Evolutionary conservation across 179 eudicot genomes (phyloP).

Genomic region (Monotropa hypopitys): DNA sequence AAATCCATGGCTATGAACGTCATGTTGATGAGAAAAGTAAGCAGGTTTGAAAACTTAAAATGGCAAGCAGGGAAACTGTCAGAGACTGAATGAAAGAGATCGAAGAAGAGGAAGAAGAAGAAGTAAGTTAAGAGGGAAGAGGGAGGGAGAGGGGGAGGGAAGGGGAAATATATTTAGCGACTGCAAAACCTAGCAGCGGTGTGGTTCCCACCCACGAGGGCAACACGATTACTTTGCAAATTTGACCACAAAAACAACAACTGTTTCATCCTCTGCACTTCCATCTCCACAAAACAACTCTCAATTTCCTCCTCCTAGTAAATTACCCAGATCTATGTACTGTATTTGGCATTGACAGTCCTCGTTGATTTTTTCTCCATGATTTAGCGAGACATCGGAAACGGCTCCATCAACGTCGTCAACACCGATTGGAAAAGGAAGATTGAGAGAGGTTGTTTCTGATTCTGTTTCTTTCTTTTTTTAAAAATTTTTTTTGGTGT

Average conservation of each 20-base stretch:
- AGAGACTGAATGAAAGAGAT: background rate
- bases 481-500: background rate
- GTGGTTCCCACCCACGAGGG: slow-evolving; percentile 43
- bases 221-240: slow-evolving; percentile 18
- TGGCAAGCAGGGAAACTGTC: background rate
- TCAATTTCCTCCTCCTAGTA: background rate
- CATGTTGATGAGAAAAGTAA: background rate
- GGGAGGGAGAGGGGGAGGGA: background rate
- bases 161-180: background rate
- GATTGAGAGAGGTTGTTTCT: background rate
- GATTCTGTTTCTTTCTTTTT: no score
- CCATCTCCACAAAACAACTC: background rate
- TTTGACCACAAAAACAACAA: slow-evolving; percentile 5
- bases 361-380: slow-evolving; percentile 2
- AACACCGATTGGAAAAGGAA: slow-evolving; percentile 2
- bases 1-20: slow-evolving; percentile 12
- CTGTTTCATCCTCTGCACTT: background rate
- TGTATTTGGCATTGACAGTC: slow-evolving; percentile 1
- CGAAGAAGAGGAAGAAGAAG: background rate
- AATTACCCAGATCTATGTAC: slow-evolving; percentile 5
- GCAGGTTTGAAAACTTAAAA: background rate
- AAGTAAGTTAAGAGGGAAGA: background rate
- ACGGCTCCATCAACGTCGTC: slow-evolving; percentile 6
- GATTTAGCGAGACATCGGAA: slow-evolving; percentile 2
- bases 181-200: slow-evolving; percentile 31